These are phyloP conservation scores for Onygenales sp. DNA, from an alignment of 2,329 filamentous ascomycete genomes.

Conservation along the genomic window DNA sequence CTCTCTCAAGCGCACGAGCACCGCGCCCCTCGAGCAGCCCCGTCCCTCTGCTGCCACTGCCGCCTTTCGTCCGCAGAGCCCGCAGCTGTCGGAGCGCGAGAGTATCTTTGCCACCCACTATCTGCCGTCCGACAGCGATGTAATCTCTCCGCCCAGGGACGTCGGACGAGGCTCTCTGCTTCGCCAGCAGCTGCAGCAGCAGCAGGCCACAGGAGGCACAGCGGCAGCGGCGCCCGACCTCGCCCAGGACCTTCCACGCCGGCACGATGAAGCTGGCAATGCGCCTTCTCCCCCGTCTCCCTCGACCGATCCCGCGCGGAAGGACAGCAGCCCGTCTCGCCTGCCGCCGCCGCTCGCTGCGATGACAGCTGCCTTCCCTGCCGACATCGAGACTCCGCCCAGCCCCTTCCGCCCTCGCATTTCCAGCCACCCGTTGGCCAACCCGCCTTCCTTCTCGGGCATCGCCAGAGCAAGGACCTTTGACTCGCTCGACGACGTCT, in stretches of 20 bases:
- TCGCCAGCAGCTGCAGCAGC: background rate
- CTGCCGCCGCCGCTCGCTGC: background rate
- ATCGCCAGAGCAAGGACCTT: background rate
- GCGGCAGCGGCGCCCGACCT: no score
- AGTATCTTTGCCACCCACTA: slow-evolving; percentile 57
- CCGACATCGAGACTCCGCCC: background rate
- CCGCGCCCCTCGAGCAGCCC: slow-evolving; percentile 20
- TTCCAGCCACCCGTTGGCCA: background rate
- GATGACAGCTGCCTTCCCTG: background rate
- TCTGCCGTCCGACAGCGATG: slow-evolving; percentile 34
- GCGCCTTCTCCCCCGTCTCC: slow-evolving; percentile 9
- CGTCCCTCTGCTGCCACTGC: slow-evolving; percentile 15
- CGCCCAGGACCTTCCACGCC: background rate
- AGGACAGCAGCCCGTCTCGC: background rate
- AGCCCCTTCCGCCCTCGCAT: no score
- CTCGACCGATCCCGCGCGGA: slow-evolving; percentile 10
- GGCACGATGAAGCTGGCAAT: slow-evolving; percentile 9
- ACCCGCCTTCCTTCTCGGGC: background rate
- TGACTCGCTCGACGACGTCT: slow-evolving; percentile 1
- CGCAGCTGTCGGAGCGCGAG: slow-evolving; percentile 52
- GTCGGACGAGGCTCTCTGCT: slow-evolving; percentile 5
- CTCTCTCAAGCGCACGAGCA: slow-evolving; percentile 28
- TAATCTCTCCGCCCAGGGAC: slow-evolving; percentile 21
- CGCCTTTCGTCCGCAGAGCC: slow-evolving; percentile 22
- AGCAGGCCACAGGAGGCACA: background rate